Base-by-base conservation (phyloP, 169 alveolate genomes). In the Cyclospora cayetanensis region DNA sequence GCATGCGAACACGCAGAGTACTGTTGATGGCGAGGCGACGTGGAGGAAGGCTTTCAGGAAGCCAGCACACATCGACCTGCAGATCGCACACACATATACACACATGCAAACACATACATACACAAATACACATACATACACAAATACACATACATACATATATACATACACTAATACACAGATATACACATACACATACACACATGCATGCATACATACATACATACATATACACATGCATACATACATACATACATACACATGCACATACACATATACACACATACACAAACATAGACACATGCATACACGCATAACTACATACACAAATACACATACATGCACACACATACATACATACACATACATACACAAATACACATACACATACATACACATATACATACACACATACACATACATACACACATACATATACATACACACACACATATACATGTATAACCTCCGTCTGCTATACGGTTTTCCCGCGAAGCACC, bases 1-100 rank as follows among this genome's bases (percentile, higher is more conserved):
- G 34, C 55, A 80, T 52, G 70, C 76, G 89, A 12, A 80, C 89
- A 39, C 66, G n/a, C n/a, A 80, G 50, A 52, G 39, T 80, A 34
- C 89, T 80, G 89, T 80, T 80, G 43, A 80, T 42, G 11, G 76
- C 89, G 35, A 80, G 89, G 27, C 89, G 89, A 74, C 89, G 89
- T 22, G 89, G 89, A 4, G 89, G 89, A 15, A 80, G 60, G 18
- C 76, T 50, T 50, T 80, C 89, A 25, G 89, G 89, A 31, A 80
- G 53, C 89, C 89, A 80, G 55, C 74, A 80, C 22, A 80, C 55
- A 27, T 80, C 50, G 70, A 50, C 89, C 89, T 80, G 22, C 12
- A 35, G 29, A 42, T 43, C 86, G 31, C 68, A 76, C 25, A 34
- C 31, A 43, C 31, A 4, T 39, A 76, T 29, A 1, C 41, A 39